Evolutionary conservation across 2,329 filamentous ascomycete species (phyloP).

Genomic region (Beauveria bassiana): DNA sequence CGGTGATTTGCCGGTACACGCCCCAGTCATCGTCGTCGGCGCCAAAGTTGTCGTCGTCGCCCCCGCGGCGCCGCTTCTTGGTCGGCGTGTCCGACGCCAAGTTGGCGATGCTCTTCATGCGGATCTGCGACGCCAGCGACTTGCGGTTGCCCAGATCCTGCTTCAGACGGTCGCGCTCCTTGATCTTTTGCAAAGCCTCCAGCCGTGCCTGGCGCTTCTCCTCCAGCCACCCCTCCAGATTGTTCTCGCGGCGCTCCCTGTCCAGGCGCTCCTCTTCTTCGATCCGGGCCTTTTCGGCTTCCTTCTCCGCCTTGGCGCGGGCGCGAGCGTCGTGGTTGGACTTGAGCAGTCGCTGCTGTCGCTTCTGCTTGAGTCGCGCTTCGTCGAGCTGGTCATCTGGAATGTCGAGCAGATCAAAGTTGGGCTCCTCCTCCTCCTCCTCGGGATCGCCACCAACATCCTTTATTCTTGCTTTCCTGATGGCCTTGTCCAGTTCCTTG

Average conservation of each 20-base stretch:
- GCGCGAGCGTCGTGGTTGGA: constrained; percentile 89
- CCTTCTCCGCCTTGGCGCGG: constrained; percentile 93
- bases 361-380: constrained; percentile 82
- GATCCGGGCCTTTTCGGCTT: constrained; percentile 76
- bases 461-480: constrained; percentile 85
- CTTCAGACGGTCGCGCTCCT: constrained; percentile 87
- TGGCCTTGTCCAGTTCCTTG: constrained; percentile 81
- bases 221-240: constrained; percentile 80
- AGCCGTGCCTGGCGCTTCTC: constrained; percentile 69
- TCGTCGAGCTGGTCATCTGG: constrained; percentile 93
- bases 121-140: constrained; percentile 88
- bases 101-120: constrained; percentile 97
- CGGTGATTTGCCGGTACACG: constrained; percentile 87
- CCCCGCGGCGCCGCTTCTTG: constrained; percentile 77
- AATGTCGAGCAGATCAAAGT: constrained; percentile 81
- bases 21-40: constrained; percentile 98
- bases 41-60: constrained; percentile 93
- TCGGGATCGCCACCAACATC: constrained; percentile 79
- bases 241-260: constrained; percentile 71
- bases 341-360: constrained; percentile 86
- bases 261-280: constrained; percentile 81
- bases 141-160: constrained; percentile 95
- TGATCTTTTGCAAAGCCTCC: constrained; percentile 72
- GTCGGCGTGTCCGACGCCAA: constrained; percentile 81
- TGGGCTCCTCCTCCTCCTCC: constrained; percentile 72